A percentile compares a stretch with the other conserved stretches of the same genome.
These are phyloP conservation scores for Teratosphaeria epicoccoides DNA, from an alignment of 2,329 filamentous ascomycete species.

Conservation along the genomic window DNA sequence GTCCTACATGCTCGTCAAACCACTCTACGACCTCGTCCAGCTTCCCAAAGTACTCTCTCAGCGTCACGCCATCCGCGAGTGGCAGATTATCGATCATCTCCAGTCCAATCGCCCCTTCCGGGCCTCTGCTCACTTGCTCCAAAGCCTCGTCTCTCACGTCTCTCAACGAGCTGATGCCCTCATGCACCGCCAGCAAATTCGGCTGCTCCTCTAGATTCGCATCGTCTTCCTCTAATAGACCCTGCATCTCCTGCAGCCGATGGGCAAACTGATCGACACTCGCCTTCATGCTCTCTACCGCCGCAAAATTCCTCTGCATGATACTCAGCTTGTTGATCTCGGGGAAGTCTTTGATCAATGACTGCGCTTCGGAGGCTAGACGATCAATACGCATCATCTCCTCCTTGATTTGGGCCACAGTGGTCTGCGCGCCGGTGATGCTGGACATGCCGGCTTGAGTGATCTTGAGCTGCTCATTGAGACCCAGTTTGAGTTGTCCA, in stretches of 20 bases:
- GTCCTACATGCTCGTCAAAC: slow-evolving; percentile 91
- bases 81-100: slow-evolving; percentile 69
- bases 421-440: slow-evolving; percentile 80
- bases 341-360: slow-evolving; percentile 93
- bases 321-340: slow-evolving; percentile 86
- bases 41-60: slow-evolving; percentile 80
- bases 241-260: slow-evolving; percentile 63
- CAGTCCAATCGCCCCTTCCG: slow-evolving; percentile 86
- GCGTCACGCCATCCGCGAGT: slow-evolving; percentile 56
- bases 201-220: slow-evolving; percentile 72
- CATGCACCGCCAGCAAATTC: slow-evolving; percentile 80
- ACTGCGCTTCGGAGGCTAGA: slow-evolving; percentile 91
- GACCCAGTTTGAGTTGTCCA: slow-evolving; percentile 73
- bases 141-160: slow-evolving; percentile 95
- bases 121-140: slow-evolving; percentile 62
- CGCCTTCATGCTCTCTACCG: slow-evolving; percentile 83
- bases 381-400: slow-evolving; percentile 99
- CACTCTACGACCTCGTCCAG: slow-evolving; percentile 81
- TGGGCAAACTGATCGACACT: slow-evolving; percentile 82
- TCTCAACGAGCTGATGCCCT: slow-evolving; percentile 78
- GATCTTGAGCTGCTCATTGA: slow-evolving; percentile 86
- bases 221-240: slow-evolving; percentile 73
- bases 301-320: slow-evolving; percentile 91
- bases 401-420: slow-evolving; percentile 86
- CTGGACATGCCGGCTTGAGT: slow-evolving; percentile 88